phyloP scores from a whole-genome alignment of 768 basidiomycete species.

The Rhizopogon salebrosus region DNA sequence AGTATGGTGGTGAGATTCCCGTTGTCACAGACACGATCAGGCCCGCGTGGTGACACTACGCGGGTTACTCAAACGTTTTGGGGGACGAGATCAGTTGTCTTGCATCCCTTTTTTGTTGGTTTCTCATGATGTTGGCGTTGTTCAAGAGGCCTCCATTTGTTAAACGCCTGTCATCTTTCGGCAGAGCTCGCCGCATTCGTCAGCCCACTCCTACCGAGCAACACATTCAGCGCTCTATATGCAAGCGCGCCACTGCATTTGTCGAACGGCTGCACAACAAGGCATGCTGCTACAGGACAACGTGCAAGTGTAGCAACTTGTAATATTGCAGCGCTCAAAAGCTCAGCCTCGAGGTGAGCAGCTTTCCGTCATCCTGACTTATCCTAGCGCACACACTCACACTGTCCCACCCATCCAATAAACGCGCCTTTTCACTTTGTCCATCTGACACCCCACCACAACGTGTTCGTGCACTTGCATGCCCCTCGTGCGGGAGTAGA shows the following conservation, averaged over 20 bases:
- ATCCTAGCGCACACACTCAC: too few relatives aligned
- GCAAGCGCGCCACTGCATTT: constrained; percentile 90
- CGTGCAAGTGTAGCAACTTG: too few relatives aligned
- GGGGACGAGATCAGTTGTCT: constrained; percentile 62
- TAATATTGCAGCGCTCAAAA: too few relatives aligned
- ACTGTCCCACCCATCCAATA: too few relatives aligned
- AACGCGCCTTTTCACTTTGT: too few relatives aligned
- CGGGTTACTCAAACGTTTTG: constrained; percentile 87
- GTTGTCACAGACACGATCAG: constrained; percentile 88
- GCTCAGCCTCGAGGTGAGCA: too few relatives aligned
- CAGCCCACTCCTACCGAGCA: constrained; percentile 78
- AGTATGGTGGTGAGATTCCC: constrained; percentile 71
- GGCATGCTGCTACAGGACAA: too few relatives aligned
- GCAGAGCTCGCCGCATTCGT: constrained; percentile 62
- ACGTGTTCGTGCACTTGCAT: too few relatives aligned
- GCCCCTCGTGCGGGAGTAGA: too few relatives aligned
- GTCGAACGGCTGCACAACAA: too few relatives aligned
- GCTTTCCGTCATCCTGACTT: too few relatives aligned
- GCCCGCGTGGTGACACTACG: constrained; percentile 94
- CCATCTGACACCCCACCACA: too few relatives aligned
- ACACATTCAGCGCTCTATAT: constrained; percentile 80
- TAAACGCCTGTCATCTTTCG: constrained; percentile 78
- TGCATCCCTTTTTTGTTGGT: not conserved
- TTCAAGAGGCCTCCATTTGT: constrained; percentile 86
- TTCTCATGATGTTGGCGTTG: constrained; percentile 30